These are phyloP conservation scores for Globisporangium ultimum DNA, from an alignment of 352 stramenopile species.

Conservation along the genomic window DNA sequence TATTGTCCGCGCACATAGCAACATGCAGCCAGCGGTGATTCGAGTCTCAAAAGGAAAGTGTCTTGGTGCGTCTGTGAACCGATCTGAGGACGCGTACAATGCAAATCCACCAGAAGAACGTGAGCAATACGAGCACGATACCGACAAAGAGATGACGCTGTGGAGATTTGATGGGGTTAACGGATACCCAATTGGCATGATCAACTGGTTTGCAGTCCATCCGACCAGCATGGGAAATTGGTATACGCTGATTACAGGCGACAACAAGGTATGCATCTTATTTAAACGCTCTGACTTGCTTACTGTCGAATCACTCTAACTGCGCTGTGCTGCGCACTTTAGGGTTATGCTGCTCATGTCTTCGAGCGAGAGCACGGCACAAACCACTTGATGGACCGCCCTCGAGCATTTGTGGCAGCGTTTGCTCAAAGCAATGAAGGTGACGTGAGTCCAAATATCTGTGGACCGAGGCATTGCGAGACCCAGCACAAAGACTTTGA, in stretches of 20 bases:
- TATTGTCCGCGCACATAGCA: constrained; percentile 72
- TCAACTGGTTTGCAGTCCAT: constrained; percentile 95
- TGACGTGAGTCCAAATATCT: constrained; percentile 92
- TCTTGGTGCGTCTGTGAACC: constrained; percentile 85
- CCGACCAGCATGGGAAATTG: constrained; percentile 92
- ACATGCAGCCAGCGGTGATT: constrained; percentile 67
- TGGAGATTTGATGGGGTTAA: constrained; percentile 84
- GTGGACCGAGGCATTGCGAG: constrained; percentile 52
- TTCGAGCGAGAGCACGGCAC: constrained; percentile 87
- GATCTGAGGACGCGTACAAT: constrained; percentile 86
- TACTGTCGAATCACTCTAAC: background rate
- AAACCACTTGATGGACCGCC: constrained; percentile 73
- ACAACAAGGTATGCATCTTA: constrained; percentile 78
- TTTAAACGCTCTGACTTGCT: background rate
- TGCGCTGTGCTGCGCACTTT: background rate
- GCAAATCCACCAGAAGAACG: constrained; percentile 86
- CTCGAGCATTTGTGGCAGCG: constrained; percentile 86
- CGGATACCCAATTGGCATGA: constrained; percentile 82
- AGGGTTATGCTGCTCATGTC: constrained; percentile 84
- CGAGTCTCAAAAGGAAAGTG: constrained; percentile 57
- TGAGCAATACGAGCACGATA: constrained; percentile 75
- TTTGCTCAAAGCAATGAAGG: constrained; percentile 94
- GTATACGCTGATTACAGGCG: constrained; percentile 91
- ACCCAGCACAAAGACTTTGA: constrained; percentile 80
- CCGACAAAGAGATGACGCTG: constrained; percentile 91